phyloP scores from a whole-genome alignment of 2,329 filamentous ascomycete genomes.

The Fusarium oxysporum region DNA sequence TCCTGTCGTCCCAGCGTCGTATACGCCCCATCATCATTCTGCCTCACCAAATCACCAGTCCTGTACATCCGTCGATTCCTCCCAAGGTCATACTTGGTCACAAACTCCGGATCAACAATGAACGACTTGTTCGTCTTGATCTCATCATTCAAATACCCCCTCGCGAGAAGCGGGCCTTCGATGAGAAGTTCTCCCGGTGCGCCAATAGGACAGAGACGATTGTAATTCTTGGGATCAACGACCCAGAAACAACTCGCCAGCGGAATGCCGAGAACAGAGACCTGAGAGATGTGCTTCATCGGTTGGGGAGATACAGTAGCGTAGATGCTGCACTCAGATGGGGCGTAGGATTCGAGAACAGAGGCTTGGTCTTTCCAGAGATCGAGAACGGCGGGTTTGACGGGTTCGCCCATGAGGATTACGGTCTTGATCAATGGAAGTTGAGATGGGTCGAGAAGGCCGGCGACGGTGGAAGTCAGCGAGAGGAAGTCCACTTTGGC shows the following conservation, averaged over 20 bases:
- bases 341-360: neutral
- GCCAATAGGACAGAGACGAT: neutral
- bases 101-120: neutral
- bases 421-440: neutral
- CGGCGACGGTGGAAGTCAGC: neutral
- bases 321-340: slow-evolving; percentile 4
- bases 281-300: slow-evolving; percentile 1
- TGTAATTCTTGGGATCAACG: slow-evolving; percentile 1
- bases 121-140: neutral
- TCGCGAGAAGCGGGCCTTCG: slow-evolving; percentile 6
- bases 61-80: neutral
- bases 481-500: neutral
- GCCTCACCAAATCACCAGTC: slow-evolving; percentile 1
- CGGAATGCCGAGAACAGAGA: neutral
- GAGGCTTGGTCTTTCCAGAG: slow-evolving; percentile 3
- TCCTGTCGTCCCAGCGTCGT: slow-evolving; percentile 1
- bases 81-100: neutral
- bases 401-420: neutral
- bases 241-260: neutral
- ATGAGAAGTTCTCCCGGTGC: slow-evolving; percentile 5
- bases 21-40: slow-evolving; percentile 2
- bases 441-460: neutral
- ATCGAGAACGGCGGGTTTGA: neutral
- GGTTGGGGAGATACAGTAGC: neutral
- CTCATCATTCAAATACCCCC: slow-evolving; percentile 6